Evolutionary conservation across 202 grass and related monocot species (phyloP).

Genomic region (Hordeum pubiflorum): DNA sequence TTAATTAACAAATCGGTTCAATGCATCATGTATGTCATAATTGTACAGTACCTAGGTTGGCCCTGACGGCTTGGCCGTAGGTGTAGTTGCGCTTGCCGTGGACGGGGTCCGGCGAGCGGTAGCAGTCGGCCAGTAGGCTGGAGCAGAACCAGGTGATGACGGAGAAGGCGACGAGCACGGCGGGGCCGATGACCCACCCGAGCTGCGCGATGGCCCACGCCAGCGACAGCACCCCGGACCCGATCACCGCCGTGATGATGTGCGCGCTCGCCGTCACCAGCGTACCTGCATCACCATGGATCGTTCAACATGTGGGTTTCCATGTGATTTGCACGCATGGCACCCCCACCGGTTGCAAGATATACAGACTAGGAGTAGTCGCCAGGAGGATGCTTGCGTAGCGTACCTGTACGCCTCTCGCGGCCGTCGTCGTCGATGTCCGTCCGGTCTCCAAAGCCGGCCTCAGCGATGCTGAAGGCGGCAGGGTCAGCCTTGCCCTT

Average conservation of each 20-base stretch:
- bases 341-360: not conserved
- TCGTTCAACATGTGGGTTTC: not conserved
- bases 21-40: not conserved
- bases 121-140: slow-evolving; percentile 76
- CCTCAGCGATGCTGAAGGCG: slow-evolving; percentile 43
- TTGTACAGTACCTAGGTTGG: slow-evolving; percentile 53
- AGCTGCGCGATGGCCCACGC: slow-evolving; percentile 88
- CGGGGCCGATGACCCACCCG: slow-evolving; percentile 76
- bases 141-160: slow-evolving; percentile 95
- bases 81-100: slow-evolving; percentile 80
- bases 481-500: not conserved
- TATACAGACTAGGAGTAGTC: not conserved
- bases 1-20: not conserved
- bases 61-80: slow-evolving; percentile 60
- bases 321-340: not conserved
- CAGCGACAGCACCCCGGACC: slow-evolving; percentile 83
- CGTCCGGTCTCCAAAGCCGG: slow-evolving; percentile 18
- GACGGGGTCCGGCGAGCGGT: slow-evolving; percentile 60
- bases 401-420: slow-evolving; percentile 54
- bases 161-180: slow-evolving; percentile 61
- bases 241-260: slow-evolving; percentile 96
- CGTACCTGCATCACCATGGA: slow-evolving; percentile 32
- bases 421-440: slow-evolving; percentile 84
- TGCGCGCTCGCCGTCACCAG: slow-evolving; percentile 81
- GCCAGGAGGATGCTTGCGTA: not conserved